A percentile compares a stretch with the other conserved stretches of the same genome.
These are phyloP conservation scores for Rhizopus sp. DNA, from an alignment of 371 early-diverging fungal species.

Conservation along the genomic window DNA sequence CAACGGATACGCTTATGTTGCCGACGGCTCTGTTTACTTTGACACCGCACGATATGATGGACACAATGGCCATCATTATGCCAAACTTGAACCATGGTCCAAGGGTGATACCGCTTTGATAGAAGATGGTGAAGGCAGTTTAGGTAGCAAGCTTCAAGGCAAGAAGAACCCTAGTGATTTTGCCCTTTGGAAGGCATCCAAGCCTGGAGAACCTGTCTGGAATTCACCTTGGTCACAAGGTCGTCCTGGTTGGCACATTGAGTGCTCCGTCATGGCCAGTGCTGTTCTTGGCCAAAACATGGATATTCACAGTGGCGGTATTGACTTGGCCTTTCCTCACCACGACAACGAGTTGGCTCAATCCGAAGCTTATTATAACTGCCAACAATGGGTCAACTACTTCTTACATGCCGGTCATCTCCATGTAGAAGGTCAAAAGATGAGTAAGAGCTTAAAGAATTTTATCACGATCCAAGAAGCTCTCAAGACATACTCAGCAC, in stretches of 20 bases:
- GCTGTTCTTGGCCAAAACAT: conserved; percentile 89
- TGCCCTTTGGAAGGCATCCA: conserved; percentile 98
- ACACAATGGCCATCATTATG: conserved; percentile 84
- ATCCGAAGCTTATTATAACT: conserved; percentile 91
- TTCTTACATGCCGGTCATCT: conserved; percentile 99
- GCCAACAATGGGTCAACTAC: conserved; percentile 98
- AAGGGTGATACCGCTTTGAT: conserved; percentile 79
- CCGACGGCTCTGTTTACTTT: conserved; percentile 99
- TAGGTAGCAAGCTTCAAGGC: conserved; percentile 72
- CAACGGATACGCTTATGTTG: conserved; percentile 95
- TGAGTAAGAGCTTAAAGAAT: conserved; percentile 99
- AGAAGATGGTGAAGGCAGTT: conserved; percentile 92
- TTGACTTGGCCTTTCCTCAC: conserved; percentile 99
- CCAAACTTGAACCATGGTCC: conserved; percentile 91
- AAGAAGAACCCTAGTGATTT: conserved; percentile 90
- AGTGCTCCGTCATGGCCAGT: conserved; percentile 99
- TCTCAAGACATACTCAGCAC: conserved; percentile 79
- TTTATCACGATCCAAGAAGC: conserved; percentile 97
- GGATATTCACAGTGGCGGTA: conserved; percentile 99
- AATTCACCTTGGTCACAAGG: conserved; percentile 93
- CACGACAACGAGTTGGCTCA: conserved; percentile 99
- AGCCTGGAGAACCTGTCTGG: conserved; percentile 98
- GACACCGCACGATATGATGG: conserved; percentile 90
- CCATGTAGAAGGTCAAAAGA: conserved; percentile 98
- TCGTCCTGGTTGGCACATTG: conserved; percentile 99